Evolutionary conservation across 495 filamentous ascomycete species (phyloP).

Genomic region (Thozetella sp.): DNA sequence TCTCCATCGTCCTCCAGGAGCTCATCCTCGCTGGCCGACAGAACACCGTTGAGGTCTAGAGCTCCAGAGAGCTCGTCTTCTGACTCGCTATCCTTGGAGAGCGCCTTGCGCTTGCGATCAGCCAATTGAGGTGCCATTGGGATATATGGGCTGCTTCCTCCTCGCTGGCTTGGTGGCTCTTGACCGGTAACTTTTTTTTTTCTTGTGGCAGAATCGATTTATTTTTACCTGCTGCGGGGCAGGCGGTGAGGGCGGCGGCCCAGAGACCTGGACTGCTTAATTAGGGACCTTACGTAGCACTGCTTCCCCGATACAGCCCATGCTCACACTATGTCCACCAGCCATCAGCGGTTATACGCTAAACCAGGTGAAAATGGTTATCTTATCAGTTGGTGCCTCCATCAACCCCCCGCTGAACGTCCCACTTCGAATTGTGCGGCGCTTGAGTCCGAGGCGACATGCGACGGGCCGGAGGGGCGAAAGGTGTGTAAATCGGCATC

Average conservation of each 20-base stretch:
- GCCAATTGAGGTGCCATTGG: conserved; percentile 38
- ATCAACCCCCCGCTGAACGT: too few relatives aligned
- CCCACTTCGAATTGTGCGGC: too few relatives aligned
- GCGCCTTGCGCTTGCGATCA: conserved; percentile 47
- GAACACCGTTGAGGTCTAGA: conserved; percentile 26
- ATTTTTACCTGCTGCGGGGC: conserved; percentile 11
- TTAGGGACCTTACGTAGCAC: too few relatives aligned
- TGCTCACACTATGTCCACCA: too few relatives aligned
- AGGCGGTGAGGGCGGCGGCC: background rate
- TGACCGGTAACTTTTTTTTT: conserved; percentile 17
- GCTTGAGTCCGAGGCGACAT: too few relatives aligned
- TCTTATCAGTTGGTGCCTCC: too few relatives aligned
- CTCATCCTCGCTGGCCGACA: conserved; percentile 33
- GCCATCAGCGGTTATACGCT: too few relatives aligned
- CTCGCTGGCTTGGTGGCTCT: conserved; percentile 3
- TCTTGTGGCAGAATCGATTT: conserved; percentile 5
- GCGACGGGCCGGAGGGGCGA: too few relatives aligned
- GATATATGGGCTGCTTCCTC: background rate
- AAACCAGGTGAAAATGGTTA: too few relatives aligned
- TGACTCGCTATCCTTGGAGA: conserved; percentile 28
- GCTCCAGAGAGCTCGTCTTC: conserved; percentile 29
- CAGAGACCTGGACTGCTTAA: too few relatives aligned
- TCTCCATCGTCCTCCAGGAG: conserved; percentile 11
- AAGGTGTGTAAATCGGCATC: too few relatives aligned
- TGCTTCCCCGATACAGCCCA: too few relatives aligned